Base-by-base conservation (phyloP, 2,329 filamentous ascomycete genomes). In the Fusarium bactridioides region DNA sequence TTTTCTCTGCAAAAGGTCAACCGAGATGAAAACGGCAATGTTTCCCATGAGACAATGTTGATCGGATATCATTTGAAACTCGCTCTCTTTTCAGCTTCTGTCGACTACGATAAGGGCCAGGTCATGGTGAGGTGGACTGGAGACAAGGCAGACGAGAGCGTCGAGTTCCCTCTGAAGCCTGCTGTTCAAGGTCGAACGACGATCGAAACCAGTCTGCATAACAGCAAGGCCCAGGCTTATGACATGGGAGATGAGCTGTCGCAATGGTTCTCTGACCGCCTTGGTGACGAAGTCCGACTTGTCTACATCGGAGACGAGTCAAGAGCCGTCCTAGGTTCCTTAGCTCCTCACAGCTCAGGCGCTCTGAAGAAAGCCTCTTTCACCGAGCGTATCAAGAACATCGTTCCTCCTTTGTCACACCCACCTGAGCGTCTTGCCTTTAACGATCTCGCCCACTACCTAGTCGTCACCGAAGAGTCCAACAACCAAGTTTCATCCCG, bases 381-480 rank as follows among this genome's bases (percentile, higher is more conserved):
- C 4, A 21, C 55, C 10, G 40, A 61, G 3, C 61, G 53, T 1
- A 31, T 69, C 5, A 67, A 56, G 6, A 61, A 60, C 6, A 16
- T 51, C 0, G 21, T 77, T 3, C 73, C 75, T 5, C 55, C 53
- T n/a, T 37, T 74, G 0, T 57, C 62, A 0, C 47, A 73, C 4
- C 61, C 72, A 1, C 44, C 61, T 1, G 75, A 77, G 9, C 43
- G 67, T 0, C 63, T 77, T 1, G 63, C 65, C 6, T 77, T 77
- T 23, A 73, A 66, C 21, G 73, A 77, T 13, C 45, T 77, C 8
- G 75, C 73, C 1, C 75, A 77, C 15, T 77, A 77, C 10, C 38
- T 77, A 2, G 69, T 77, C 7, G 75, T 77, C 11, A 77, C 75
- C 4, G 75, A 77, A 38, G 75, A 77, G 29, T 77, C 74, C 3